These are phyloP conservation scores for Yamadazyma pseudoaaseri DNA, from an alignment of 1,139 yeast species.

Conservation along the genomic window DNA sequence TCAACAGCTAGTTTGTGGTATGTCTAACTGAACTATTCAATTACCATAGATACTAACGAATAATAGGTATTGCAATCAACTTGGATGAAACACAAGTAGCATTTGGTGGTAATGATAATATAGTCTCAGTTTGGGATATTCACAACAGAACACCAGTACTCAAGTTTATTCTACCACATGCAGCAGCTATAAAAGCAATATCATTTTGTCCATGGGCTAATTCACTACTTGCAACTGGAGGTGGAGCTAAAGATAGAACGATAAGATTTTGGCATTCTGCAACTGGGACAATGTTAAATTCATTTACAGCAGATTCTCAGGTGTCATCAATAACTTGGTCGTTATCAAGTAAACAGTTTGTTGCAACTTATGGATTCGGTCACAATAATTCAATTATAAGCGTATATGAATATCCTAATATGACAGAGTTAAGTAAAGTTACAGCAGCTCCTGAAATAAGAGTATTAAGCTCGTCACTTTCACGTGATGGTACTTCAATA, in stretches of 20 bases:
- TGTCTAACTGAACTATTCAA: constrained; percentile 14
- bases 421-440: constrained; percentile 50
- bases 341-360: constrained; percentile 54
- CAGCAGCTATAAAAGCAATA: constrained; percentile 45
- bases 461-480: constrained; percentile 61
- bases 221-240: constrained; percentile 43
- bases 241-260: constrained; percentile 42
- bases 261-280: constrained; percentile 80
- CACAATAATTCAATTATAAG: constrained; percentile 50
- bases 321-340: constrained; percentile 84
- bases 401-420: constrained; percentile 65
- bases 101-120: constrained; percentile 73
- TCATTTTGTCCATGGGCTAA: constrained; percentile 48
- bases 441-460: constrained; percentile 54
- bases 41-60: constrained; percentile 5
- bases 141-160: constrained; percentile 40
- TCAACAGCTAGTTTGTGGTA: constrained; percentile 71
- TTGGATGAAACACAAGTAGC: constrained; percentile 51
- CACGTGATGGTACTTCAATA: constrained; percentile 60
- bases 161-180: constrained; percentile 42
- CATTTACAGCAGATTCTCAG: constrained; percentile 64
- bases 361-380: constrained; percentile 81
- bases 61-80: constrained; percentile 54
- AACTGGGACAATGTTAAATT: constrained; percentile 65
- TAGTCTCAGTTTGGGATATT: constrained; percentile 68